Base-by-base conservation (phyloP, 805 yeast species). In the Blastobotrys parvus region DNA sequence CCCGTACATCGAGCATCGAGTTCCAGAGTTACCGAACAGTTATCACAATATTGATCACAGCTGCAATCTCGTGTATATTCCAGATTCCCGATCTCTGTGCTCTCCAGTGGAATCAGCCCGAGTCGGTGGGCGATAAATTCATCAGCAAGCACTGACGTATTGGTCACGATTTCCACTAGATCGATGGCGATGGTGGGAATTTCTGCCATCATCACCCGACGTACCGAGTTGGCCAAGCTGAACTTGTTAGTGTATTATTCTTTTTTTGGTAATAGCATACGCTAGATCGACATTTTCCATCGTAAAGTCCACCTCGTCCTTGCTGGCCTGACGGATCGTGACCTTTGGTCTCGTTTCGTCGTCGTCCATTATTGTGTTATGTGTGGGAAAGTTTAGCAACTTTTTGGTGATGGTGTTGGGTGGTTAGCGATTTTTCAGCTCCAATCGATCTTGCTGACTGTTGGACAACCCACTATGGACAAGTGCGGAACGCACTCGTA, bases 141-240 rank as follows among this genome's bases (percentile, higher is more conserved):
- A 63, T 92, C 99, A 2, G 98, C 97, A 47, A 92, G 69, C 17
- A 92, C 98, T 10, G 95, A 80, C 1, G 97, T 87, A 67, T 92
- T 92, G 39, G 76, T 78, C 58, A 87, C 94, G 50, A 92, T 83
- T 60, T 92, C 97, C 38, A 92, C 98, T 49, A 90, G 75, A 59
- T 92, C 99, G 45, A 92, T 88, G 42, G 98, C 97, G n/a, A 92
- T 68, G 0, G 98, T 92, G 27, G 98, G 98, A 45, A 92, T 92
- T 64, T 92, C 99, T 1, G 96, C 89, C 48, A 92, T 70, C 86
- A 92, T 89, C 33, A 83, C 78, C 61, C 99, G 74, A 54, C 99
- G 75, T 31, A 92, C 54, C 13, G 97, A 84, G 71, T 92, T 92
- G 16, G 97, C 97, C 57, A 90, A 68, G 0, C 59, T 54, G 35